A percentile compares a stretch with the other conserved stretches of the same genome.
Evolutionary conservation across 805 yeast genomes (phyloP).

Genomic region (Cyberlindnera suaveolens): DNA sequence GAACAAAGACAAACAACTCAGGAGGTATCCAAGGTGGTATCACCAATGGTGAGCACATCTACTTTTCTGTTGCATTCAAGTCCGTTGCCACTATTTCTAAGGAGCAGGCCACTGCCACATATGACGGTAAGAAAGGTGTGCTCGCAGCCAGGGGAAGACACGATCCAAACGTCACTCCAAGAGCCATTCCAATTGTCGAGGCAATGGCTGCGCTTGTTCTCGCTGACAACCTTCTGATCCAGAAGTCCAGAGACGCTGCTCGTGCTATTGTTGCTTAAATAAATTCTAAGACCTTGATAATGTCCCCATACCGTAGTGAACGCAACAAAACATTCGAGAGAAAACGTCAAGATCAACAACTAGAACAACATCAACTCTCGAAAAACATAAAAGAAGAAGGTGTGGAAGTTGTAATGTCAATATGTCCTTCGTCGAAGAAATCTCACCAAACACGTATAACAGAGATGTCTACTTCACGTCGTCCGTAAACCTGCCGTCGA

Average conservation of each 20-base stretch:
- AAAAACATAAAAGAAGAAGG: too few species aligned
- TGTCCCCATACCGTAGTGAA: too few species aligned
- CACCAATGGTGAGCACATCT: slow-evolving; percentile 91
- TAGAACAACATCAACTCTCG: too few species aligned
- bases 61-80: slow-evolving; percentile 93
- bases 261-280: slow-evolving; percentile 22
- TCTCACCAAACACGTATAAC: slow-evolving; percentile 11
- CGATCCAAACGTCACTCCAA: slow-evolving; percentile 96
- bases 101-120: slow-evolving; percentile 83
- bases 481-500: slow-evolving; percentile 16
- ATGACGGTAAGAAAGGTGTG: slow-evolving; percentile 82
- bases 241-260: slow-evolving; percentile 72
- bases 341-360: too few species aligned
- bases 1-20: slow-evolving; percentile 85
- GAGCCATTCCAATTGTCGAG: slow-evolving; percentile 98
- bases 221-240: slow-evolving; percentile 80
- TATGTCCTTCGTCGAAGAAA: slow-evolving; percentile 18
- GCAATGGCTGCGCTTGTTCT: slow-evolving; percentile 95
- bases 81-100: slow-evolving; percentile 97
- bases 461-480: slow-evolving; percentile 24
- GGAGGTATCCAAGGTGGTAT: slow-evolving; percentile 99
- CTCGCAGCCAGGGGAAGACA: slow-evolving; percentile 97
- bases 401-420: background rate
- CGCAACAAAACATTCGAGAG: too few species aligned
- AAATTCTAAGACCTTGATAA: background rate